phyloP scores from a whole-genome alignment of 2,329 filamentous ascomycete species.

The Ascochyta clinopodiicola region DNA sequence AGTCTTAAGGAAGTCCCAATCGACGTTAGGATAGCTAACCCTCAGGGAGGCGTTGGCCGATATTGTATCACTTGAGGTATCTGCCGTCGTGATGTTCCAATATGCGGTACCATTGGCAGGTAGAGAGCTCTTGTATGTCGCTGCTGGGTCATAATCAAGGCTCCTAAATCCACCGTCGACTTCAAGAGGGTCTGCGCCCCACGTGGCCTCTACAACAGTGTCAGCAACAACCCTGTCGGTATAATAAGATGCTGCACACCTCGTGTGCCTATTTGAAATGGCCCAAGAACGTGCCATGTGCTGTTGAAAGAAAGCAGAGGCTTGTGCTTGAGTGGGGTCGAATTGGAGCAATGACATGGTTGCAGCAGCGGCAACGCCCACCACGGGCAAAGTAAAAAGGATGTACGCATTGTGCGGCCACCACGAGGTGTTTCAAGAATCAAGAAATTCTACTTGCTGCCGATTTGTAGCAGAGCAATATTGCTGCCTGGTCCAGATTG shows the following conservation, averaged over 20 bases:
- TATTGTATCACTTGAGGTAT: conserved; percentile 28
- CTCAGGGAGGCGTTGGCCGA: conserved; percentile 50
- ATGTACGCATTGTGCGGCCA: conserved; percentile 1
- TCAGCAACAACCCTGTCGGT: conserved; percentile 19
- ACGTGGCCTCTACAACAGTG: conserved; percentile 57
- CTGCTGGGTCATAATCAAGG: conserved; percentile 52
- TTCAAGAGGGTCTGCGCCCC: conserved; percentile 66
- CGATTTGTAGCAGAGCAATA: not conserved
- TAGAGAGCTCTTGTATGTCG: conserved; percentile 59
- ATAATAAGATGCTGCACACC: conserved; percentile 48
- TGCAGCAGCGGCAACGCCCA: conserved; percentile 17
- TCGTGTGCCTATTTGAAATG: conserved; percentile 65
- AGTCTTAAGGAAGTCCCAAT: conserved; percentile 60
- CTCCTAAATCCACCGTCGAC: conserved; percentile 59
- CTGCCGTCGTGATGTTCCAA: conserved; percentile 55
- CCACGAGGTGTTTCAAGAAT: not conserved
- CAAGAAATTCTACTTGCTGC: not conserved
- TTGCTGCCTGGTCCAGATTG: not conserved
- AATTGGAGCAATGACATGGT: conserved; percentile 25
- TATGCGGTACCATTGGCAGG: conserved; percentile 57
- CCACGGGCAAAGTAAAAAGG: conserved; percentile 1
- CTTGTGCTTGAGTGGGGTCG: conserved; percentile 27
- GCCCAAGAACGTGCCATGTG: conserved; percentile 62
- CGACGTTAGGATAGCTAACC: conserved; percentile 58
- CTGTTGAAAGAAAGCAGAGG: conserved; percentile 42